Evolutionary conservation across 2,329 filamentous ascomycete genomes (phyloP), one percentile per base, ranked within the genome.

Genomic region (Alternaria gaisen): DNA sequence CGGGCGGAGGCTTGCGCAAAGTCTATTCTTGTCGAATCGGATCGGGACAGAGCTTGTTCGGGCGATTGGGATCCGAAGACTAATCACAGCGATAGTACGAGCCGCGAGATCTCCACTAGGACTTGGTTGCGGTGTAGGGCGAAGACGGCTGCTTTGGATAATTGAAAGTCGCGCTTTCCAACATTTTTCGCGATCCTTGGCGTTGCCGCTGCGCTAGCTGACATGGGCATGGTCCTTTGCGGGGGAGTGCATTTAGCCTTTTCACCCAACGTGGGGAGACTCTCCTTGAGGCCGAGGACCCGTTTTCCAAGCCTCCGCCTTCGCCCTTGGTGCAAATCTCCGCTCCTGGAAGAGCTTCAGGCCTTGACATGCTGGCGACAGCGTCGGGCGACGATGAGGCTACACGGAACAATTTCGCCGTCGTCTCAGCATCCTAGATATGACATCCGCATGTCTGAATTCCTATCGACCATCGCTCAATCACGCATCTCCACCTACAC

Each of bases 171-270:
- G 62, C 57, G 64, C 47, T 52, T 50, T 56, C 53, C 53, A 53
- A 32, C 53, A 60, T 67, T 59, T 68, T 66, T 59, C 44, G 50
- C 46, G 58, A 65, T 61, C 52, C 56, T 57, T 57, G 62, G 63
- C 60, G 44, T 12, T 2, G 38, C 43, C 43, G 26, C 43, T 42
- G 28, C 55, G 48, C 64, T 64, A 65, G 51, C 58, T 53, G 22
- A 59, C 18, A 34, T 22, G 5, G 36, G 22, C 22, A 36, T 69
- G 62, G 67, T 46, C 53, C 34, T 46, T 59, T 68, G 70, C 65
- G 70, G 72, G 66, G 67, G 51, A 44, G 28, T 44, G 54, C 57
- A 66, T 74, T 73, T 73, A 75, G 67, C 72, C 72, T 67, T 72
- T 71, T 68, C 60, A 63, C 53, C 60, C 53, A 60, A 36, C 40